Conservation (phyloP, 495 filamentous ascomycete species). For the Apodospora peruviana region DNA sequence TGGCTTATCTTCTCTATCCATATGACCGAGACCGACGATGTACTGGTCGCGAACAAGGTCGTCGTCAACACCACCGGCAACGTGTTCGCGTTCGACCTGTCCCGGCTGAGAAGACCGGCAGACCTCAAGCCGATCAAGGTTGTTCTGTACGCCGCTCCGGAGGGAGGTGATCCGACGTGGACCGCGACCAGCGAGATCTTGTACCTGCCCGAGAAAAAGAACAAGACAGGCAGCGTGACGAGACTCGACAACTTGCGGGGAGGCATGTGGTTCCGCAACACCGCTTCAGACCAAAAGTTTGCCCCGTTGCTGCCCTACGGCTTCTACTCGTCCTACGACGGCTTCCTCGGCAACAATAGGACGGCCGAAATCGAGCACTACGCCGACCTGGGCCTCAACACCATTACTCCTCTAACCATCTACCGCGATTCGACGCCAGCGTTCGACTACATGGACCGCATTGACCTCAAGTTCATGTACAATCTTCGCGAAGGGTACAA, state of each 20-base stretch:
- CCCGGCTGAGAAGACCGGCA: constrained; percentile 30
- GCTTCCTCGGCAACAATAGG: constrained; percentile 41
- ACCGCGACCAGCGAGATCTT: constrained; percentile 42
- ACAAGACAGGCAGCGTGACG: constrained; percentile 46
- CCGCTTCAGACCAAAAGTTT: constrained; percentile 28
- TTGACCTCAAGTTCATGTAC: constrained; percentile 60
- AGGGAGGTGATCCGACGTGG: constrained; percentile 21
- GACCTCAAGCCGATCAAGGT: constrained; percentile 41
- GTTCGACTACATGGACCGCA: constrained; percentile 49
- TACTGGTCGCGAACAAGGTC: constrained; percentile 34
- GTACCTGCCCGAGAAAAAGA: constrained; percentile 52
- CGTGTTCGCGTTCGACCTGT: constrained; percentile 43
- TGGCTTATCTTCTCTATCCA: constrained; percentile 33
- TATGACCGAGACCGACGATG: constrained; percentile 19
- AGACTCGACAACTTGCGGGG: constrained; percentile 59
- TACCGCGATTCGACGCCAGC: constrained; percentile 38
- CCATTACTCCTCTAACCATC: constrained; percentile 35
- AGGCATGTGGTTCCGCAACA: constrained; percentile 41
- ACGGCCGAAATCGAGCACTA: constrained; percentile 40
- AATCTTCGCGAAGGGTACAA: constrained; percentile 58
- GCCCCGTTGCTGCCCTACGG: constrained; percentile 56
- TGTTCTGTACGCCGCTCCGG: constrained; percentile 36
- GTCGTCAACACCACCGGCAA: constrained; percentile 42
- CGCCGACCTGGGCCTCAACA: constrained; percentile 43
- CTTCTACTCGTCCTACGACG: constrained; percentile 56